Evolutionary conservation across 495 filamentous ascomycete species (phyloP).

Genomic region (Antarctomyces pellizariae): DNA sequence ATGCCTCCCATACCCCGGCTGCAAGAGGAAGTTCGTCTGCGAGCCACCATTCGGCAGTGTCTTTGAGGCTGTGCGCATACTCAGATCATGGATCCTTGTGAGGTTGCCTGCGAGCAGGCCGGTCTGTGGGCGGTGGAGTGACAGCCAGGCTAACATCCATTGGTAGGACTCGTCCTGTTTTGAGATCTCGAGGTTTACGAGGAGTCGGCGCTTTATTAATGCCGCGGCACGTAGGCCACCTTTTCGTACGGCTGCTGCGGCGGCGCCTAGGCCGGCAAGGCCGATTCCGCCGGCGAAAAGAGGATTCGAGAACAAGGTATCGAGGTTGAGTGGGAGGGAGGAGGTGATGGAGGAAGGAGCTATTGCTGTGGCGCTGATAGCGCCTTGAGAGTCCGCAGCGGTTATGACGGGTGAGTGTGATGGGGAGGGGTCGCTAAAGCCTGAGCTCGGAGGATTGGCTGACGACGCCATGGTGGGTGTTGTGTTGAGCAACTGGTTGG

Average conservation of each 20-base stretch:
- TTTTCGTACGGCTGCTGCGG: slow-evolving; percentile 48
- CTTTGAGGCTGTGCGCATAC: slow-evolving; percentile 25
- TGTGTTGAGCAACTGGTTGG: too few relatives aligned
- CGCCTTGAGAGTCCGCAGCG: too few relatives aligned
- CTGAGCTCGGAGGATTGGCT: too few relatives aligned
- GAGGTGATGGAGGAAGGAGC: slow-evolving; percentile 4
- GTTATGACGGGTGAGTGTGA: too few relatives aligned
- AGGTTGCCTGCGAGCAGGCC: slow-evolving; percentile 19
- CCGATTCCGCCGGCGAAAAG: slow-evolving; percentile 46
- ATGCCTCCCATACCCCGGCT: slow-evolving; percentile 75
- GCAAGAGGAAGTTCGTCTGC: slow-evolving; percentile 48
- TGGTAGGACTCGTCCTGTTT: slow-evolving; percentile 79
- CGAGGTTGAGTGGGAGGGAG: slow-evolving; percentile 17
- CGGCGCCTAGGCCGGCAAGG: slow-evolving; percentile 66
- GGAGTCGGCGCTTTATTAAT: slow-evolving; percentile 60
- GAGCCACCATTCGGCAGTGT: slow-evolving; percentile 37
- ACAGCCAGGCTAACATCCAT: slow-evolving; percentile 90
- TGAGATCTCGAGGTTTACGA: slow-evolving; percentile 87
- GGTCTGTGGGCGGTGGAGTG: slow-evolving; percentile 36
- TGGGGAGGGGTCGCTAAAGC: too few relatives aligned
- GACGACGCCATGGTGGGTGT: too few relatives aligned
- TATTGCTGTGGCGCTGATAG: too few relatives aligned
- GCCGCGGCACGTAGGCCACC: slow-evolving; percentile 40
- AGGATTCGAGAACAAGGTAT: slow-evolving; percentile 29
- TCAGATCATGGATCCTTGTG: slow-evolving; percentile 25